These are phyloP conservation scores for Margaritispora aquatica DNA, from an alignment of 495 filamentous ascomycete genomes.

Conservation along the genomic window DNA sequence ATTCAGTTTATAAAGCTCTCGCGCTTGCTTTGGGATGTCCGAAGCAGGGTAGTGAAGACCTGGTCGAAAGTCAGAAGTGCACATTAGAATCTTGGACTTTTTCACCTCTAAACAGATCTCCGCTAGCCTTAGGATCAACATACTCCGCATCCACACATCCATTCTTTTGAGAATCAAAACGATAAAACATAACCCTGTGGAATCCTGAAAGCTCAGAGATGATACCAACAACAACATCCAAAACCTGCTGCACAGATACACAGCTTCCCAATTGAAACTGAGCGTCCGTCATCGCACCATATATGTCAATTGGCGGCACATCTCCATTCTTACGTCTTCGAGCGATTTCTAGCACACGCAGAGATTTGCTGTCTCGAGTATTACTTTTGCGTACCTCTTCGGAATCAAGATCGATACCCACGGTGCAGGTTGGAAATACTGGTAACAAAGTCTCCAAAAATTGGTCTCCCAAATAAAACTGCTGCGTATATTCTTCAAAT, in stretches of 20 bases:
- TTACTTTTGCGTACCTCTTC: slow-evolving; percentile 62
- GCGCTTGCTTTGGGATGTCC: slow-evolving; percentile 82
- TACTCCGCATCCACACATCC: slow-evolving; percentile 83
- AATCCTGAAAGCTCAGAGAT: slow-evolving; percentile 88
- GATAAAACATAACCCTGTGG: slow-evolving; percentile 89
- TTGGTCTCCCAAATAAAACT: not conserved
- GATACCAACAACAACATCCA: slow-evolving; percentile 67
- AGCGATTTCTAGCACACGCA: slow-evolving; percentile 70
- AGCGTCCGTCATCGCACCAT: slow-evolving; percentile 83
- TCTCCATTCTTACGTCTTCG: slow-evolving; percentile 71
- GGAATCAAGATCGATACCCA: slow-evolving; percentile 30
- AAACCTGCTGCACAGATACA: slow-evolving; percentile 55
- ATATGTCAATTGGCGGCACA: slow-evolving; percentile 78
- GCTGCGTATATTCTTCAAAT: slow-evolving; percentile 82
- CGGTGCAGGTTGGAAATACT: slow-evolving; percentile 40
- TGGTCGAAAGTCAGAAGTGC: slow-evolving; percentile 33
- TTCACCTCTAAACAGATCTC: slow-evolving; percentile 62
- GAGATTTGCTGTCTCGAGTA: slow-evolving; percentile 69
- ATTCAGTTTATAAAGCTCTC: slow-evolving; percentile 75
- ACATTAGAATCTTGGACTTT: not conserved
- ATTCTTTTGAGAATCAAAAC: slow-evolving; percentile 80
- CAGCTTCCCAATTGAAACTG: slow-evolving; percentile 70
- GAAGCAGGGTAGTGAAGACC: slow-evolving; percentile 87
- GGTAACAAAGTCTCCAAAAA: slow-evolving; percentile 45
- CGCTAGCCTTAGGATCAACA: slow-evolving; percentile 67